Percentiles rank a stretch among this genome's conserved stretches.
phyloP scores from a whole-genome alignment of 1,284 basidiomycete genomes.

The Leccinum griseonigrum region DNA sequence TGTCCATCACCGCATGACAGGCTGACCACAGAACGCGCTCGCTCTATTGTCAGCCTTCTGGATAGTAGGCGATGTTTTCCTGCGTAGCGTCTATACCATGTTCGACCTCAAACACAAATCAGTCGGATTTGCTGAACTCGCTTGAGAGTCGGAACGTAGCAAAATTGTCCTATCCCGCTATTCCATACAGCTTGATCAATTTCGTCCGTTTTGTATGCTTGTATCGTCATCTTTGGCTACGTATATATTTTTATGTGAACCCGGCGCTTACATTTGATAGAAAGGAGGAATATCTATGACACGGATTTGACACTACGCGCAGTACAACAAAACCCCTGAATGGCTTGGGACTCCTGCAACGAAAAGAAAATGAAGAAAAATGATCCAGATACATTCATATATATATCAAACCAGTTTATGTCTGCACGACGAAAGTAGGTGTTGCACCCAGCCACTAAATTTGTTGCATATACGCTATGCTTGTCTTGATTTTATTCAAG shows the following conservation, averaged over 20 bases:
- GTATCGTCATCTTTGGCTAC: not conserved
- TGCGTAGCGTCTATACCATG: conserved; percentile 14
- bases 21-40: not conserved
- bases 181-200: not conserved
- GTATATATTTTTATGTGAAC: not conserved
- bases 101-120: conserved; percentile 11
- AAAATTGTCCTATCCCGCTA: not conserved
- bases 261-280: not conserved
- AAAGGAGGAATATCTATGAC: no score
- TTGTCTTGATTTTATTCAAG: no score
- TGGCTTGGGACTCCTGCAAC: no score
- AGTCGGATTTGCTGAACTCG: conserved; percentile 20
- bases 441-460: no score
- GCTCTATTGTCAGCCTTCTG: conserved; percentile 5
- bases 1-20: not conserved
- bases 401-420: no score
- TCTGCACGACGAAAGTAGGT: no score
- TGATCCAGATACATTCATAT: no score
- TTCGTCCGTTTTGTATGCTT: not conserved
- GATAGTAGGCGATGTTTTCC: conserved; percentile 21
- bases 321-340: no score
- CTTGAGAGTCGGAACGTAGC: conserved; percentile 7
- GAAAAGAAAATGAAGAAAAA: no score
- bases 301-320: no score
- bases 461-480: no score